Base-by-base conservation (phyloP, 2,329 filamentous ascomycete species). In the Fusarium incarnatum region DNA sequence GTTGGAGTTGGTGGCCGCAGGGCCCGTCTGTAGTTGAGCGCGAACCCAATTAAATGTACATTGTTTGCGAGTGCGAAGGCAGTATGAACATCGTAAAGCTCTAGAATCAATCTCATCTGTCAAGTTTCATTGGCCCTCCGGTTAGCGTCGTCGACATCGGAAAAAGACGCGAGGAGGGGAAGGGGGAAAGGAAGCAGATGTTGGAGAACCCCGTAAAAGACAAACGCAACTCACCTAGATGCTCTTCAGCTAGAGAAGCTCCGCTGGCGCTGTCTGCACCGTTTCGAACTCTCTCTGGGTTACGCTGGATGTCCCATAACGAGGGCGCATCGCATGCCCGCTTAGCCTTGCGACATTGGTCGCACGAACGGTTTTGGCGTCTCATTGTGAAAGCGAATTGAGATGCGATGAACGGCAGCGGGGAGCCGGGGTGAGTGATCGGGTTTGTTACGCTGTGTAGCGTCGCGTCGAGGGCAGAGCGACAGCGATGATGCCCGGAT, bases 281-380 rank as follows among this genome's bases (percentile, higher is more conserved):
- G 45, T 65, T 66, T 49, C 70, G 73, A 58, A 72, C 54, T 47
- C 73, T 75, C 57, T 73, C 73, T 4, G 72, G 55, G 58, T 76
- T 75, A 63, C 73, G 73, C 44, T 75, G 74, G 22, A 75, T 75
- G 22, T 75, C 73, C 73, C 73, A 75, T n/a, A 75, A 47, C 9
- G 73, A 75, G 22, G 73, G 73, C 69, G 73, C 73, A 58, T 75
- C 73, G 63, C 73, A 75, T 65, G 73, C 73, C 56, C 73, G 71
- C 64, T 75, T 75, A 61, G 73, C 73, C 71, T 75, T 75, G 52
- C 73, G 72, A 63, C 73, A 75, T 67, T 75, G 73, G 52, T 75
- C 73, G 67, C 73, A 75, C 57, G 73, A 75, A 30, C 73, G 73
- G 58, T 75, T 75, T 42, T 75, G 73, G 41, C 73, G 73, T 66